Conservation (phyloP, 2,329 filamentous ascomycete genomes). For the Amauroascus niger region DNA sequence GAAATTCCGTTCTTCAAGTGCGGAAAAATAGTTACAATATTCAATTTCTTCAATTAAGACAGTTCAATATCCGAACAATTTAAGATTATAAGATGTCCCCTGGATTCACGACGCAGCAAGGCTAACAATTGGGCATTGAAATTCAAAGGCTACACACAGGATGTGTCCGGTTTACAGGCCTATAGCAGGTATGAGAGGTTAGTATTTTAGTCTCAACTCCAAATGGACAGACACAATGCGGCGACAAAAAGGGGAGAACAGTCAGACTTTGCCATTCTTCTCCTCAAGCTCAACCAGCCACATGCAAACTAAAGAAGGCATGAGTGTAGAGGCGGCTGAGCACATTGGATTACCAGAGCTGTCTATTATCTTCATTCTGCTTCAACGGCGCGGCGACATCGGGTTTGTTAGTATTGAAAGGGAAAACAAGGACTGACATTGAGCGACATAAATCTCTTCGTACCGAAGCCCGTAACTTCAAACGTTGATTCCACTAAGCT, state of each 20-base stretch:
- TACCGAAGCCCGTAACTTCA: no score
- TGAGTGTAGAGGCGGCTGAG: slow-evolving; percentile 32
- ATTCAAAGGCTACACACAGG: not conserved
- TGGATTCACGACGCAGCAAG: no score
- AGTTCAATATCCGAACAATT: no score
- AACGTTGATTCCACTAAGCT: no score
- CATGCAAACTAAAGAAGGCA: slow-evolving; percentile 11
- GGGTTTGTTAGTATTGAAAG: not conserved
- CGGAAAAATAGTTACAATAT: no score
- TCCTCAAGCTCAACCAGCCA: slow-evolving; percentile 38
- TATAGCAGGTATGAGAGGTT: not conserved
- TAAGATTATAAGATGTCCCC: no score
- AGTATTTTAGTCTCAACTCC: not conserved
- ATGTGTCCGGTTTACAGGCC: not conserved
- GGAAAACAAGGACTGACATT: not conserved
- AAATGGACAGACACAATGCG: no score
- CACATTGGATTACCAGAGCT: slow-evolving; percentile 39
- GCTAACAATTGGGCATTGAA: no score
- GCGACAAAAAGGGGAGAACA: not conserved
- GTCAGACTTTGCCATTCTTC: slow-evolving; percentile 37
- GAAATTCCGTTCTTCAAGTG: no score
- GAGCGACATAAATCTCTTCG: not conserved
- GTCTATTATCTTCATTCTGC: slow-evolving; percentile 30
- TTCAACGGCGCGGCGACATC: not conserved
- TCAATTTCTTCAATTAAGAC: no score